A percentile compares a stretch with the other conserved stretches of the same genome.
phyloP scores from a whole-genome alignment of 2,329 filamentous ascomycete genomes.

The Ophiognomonia clavigignenti-juglandacearum region DNA sequence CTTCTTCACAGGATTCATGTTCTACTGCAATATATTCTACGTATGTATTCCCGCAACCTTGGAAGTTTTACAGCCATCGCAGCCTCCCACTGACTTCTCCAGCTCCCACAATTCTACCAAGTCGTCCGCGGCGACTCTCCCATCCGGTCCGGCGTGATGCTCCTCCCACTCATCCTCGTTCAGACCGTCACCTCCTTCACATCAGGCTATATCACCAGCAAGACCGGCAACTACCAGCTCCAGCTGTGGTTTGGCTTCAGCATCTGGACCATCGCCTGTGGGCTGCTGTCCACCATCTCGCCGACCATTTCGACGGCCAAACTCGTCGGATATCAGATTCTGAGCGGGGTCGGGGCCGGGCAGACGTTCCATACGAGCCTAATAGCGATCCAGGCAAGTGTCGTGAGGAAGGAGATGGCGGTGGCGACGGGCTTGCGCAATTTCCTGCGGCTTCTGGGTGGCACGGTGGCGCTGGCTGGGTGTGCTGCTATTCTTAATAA shows the following conservation, averaged over 20 bases:
- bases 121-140: constrained; percentile 16
- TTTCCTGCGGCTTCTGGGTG: constrained; percentile 12
- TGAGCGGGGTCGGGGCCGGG: constrained; percentile 11
- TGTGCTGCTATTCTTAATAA: constrained; percentile 10
- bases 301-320: constrained; percentile 1
- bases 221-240: constrained; percentile 13
- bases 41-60: background rate
- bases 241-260: constrained; percentile 9
- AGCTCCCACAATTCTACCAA: constrained; percentile 17
- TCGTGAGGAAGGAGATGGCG: constrained; percentile 11
- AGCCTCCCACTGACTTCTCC: background rate
- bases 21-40: constrained; percentile 16
- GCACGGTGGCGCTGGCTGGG: constrained; percentile 8
- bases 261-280: constrained; percentile 13
- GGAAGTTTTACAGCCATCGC: too few relatives aligned
- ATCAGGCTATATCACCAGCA: constrained; percentile 9
- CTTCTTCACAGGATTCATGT: constrained; percentile 17
- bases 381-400: constrained; percentile 14
- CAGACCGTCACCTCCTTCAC: constrained; percentile 15
- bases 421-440: constrained; percentile 17
- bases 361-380: constrained; percentile 16
- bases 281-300: constrained; percentile 9
- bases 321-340: constrained; percentile 13
- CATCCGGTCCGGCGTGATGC: constrained; percentile 12
- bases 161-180: constrained; percentile 13